Evolutionary conservation across 495 filamentous ascomycete species (phyloP), one percentile per base, ranked within the genome.

Genomic region (Penicillium parvum): DNA sequence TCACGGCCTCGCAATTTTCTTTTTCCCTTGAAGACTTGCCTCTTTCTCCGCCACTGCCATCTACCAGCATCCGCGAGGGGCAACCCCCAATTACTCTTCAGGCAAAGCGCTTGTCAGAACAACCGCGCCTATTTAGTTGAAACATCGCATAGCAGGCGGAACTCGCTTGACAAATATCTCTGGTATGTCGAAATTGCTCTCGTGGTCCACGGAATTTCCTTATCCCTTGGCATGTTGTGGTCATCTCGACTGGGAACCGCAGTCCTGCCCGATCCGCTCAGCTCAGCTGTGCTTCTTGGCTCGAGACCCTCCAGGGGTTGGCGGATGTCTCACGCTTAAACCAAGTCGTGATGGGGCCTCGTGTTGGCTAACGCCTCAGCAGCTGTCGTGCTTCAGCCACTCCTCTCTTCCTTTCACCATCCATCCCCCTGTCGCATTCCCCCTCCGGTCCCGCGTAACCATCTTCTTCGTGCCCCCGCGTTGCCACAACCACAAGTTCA

Each of bases 111-210:
- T 56, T 54, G 43, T 49, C 40, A 43, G 42, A 53, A 55, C 53
- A 54, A 40, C 50, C 51, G 53, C 57, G 57, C 42, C 37, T 49
- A 35, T 53, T 33, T 56, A 55, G 40, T 44, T 63, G 59, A 63
- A 63, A 63, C 51, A 22, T 20, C 26, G 36, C 39, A 49, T 53
- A 48, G 39, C 38, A 43, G 40, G 14, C 37, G 14, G 29, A 19
- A 10, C 20, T 19, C 22, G 35, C 21, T n/a, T n/a, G n/a, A n/a
- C n/a, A n/a, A n/a, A n/a, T 18, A 19, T 36, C 22, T 36, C 23
- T 40, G 46, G 47, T 50, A 51, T 27, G 47, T 53, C 16, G 16
- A 32, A 30, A 32, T 17, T 47, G 42, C 22, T 40, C n/a, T n/a
- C n/a, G n/a, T n/a, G n/a, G n/a, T n/a, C n/a, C n/a, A n/a, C n/a